Percentiles rank a stretch among this genome's conserved stretches.
phyloP scores from a whole-genome alignment of 2,329 filamentous ascomycete species.

The Cladosporium phlei region DNA sequence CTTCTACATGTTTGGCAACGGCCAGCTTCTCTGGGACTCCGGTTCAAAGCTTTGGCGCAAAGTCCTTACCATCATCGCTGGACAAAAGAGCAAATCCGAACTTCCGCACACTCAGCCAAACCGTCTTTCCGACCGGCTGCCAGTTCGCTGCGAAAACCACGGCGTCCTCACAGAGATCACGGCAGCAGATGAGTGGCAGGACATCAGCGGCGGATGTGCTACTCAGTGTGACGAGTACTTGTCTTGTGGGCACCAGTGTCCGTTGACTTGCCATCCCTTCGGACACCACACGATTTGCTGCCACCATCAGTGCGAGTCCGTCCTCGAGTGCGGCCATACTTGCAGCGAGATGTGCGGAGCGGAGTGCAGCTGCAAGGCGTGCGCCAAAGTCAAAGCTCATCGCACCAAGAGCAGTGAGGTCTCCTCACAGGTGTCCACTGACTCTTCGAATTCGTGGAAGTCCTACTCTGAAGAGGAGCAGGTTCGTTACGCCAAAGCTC shows the following conservation, averaged over 20 bases:
- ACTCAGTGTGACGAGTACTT: slow-evolving; percentile 41
- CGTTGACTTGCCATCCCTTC: slow-evolving; percentile 49
- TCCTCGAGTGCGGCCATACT: slow-evolving; percentile 36
- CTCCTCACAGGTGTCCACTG: neutral
- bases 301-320: slow-evolving; percentile 28
- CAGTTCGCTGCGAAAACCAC: slow-evolving; percentile 28
- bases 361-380: slow-evolving; percentile 30
- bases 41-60: slow-evolving; percentile 23
- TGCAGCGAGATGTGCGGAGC: slow-evolving; percentile 33
- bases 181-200: slow-evolving; percentile 51
- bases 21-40: slow-evolving; percentile 40
- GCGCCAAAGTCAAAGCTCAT: slow-evolving; percentile 8
- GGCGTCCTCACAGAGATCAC: slow-evolving; percentile 18
- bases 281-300: slow-evolving; percentile 33
- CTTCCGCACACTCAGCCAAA: slow-evolving; percentile 16
- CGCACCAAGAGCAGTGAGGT: neutral
- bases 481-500: slow-evolving; percentile 10
- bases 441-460: slow-evolving; percentile 17
- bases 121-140: slow-evolving; percentile 23
- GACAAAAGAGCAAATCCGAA: slow-evolving; percentile 15
- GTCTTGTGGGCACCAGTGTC: slow-evolving; percentile 51
- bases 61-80: slow-evolving; percentile 28
- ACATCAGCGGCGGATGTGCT: slow-evolving; percentile 51
- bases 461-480: slow-evolving; percentile 19
- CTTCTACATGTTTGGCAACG: slow-evolving; percentile 81